Conservation (phyloP, 768 basidiomycete genomes). For the Calocera viscosa region DNA sequence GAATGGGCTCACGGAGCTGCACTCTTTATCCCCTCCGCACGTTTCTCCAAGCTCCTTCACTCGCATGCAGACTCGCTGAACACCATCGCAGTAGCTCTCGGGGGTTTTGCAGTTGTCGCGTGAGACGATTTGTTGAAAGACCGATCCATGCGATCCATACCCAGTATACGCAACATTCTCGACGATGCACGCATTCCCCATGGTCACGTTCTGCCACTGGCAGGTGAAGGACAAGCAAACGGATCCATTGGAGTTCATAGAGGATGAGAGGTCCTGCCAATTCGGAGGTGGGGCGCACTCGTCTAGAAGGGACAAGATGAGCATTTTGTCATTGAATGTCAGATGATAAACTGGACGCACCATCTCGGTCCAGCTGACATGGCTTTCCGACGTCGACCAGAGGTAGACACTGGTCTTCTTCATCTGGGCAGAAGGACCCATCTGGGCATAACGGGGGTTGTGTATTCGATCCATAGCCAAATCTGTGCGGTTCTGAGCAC, state of each 20-base stretch:
- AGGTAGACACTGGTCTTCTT: slow-evolving; percentile 54
- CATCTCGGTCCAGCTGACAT: slow-evolving; percentile 82
- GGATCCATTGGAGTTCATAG: slow-evolving; percentile 66
- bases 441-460: slow-evolving; percentile 41
- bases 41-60: slow-evolving; percentile 44
- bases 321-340: slow-evolving; percentile 8
- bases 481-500: not conserved
- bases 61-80: slow-evolving; percentile 43
- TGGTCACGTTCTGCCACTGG: slow-evolving; percentile 64
- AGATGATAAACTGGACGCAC: slow-evolving; percentile 30
- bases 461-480: not conserved
- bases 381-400: slow-evolving; percentile 47
- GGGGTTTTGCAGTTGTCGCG: slow-evolving; percentile 56
- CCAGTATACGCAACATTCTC: slow-evolving; percentile 74
- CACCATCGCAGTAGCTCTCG: slow-evolving; percentile 65
- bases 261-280: slow-evolving; percentile 35
- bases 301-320: slow-evolving; percentile 36
- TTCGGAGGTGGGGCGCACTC: slow-evolving; percentile 64
- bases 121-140: slow-evolving; percentile 70
- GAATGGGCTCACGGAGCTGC: slow-evolving; percentile 8
- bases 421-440: slow-evolving; percentile 74
- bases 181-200: slow-evolving; percentile 47
- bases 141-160: slow-evolving; percentile 40
- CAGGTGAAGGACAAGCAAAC: slow-evolving; percentile 73
- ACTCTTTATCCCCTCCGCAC: slow-evolving; percentile 50